Evolutionary conservation across 225 moss, liverwort and hornwort species (phyloP).

Genomic region (Marchantia paleacea): DNA sequence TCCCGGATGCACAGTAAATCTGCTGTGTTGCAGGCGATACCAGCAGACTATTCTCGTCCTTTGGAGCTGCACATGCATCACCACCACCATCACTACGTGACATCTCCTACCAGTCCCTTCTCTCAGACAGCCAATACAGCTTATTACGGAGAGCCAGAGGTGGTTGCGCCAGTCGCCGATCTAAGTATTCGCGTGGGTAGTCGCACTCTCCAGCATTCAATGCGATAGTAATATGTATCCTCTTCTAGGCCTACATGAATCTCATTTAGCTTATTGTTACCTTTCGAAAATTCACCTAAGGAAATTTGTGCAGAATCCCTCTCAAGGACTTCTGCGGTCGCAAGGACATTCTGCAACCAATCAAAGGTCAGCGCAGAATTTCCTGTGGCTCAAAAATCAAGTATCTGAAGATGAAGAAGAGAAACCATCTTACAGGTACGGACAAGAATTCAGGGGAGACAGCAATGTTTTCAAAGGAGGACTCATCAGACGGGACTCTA

Average conservation of each 20-base stretch:
- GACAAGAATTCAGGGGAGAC: constrained; percentile 20
- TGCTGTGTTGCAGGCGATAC: constrained; percentile 29
- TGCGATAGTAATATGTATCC: constrained; percentile 24
- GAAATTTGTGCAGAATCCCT: constrained; percentile 18
- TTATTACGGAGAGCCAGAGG: constrained; percentile 20
- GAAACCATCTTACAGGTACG: not conserved
- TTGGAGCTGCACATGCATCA: constrained; percentile 59
- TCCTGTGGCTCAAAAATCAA: constrained; percentile 45
- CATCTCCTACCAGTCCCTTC: constrained; percentile 36
- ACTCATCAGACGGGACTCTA: not conserved
- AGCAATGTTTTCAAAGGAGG: constrained; percentile 11
- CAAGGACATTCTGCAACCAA: constrained; percentile 25
- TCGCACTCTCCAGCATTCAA: constrained; percentile 14
- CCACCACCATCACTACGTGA: constrained; percentile 51
- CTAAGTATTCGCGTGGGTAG: constrained; percentile 30
- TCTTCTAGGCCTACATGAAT: constrained; percentile 25
- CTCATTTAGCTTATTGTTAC: constrained; percentile 16
- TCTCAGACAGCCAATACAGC: constrained; percentile 29
- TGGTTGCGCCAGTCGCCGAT: constrained; percentile 24
- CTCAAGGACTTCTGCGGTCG: constrained; percentile 21
- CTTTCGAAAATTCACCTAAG: constrained; percentile 12
- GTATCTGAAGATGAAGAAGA: constrained; percentile 22
- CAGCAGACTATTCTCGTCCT: constrained; percentile 32
- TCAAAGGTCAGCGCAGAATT: constrained; percentile 34
- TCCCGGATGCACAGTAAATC: not conserved